A percentile compares a stretch with the other conserved stretches of the same genome.
Conservation (phyloP, 2,329 filamentous ascomycete species). For the Ophiostoma fasciatum region DNA sequence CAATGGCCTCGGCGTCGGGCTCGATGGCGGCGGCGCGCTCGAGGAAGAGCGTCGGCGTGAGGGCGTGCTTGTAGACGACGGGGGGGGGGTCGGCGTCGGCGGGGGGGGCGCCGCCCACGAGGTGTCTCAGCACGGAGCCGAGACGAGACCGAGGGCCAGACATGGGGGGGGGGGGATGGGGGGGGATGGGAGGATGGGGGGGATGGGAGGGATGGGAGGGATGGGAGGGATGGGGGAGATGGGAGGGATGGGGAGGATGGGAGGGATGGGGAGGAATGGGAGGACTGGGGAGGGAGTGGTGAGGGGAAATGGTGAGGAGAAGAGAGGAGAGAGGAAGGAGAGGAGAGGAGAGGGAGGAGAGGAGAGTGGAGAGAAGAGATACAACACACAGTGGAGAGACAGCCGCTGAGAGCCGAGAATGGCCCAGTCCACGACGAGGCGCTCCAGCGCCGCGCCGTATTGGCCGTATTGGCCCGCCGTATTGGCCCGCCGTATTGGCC, state of each 20-base stretch:
- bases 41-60: slow-evolving; percentile 73
- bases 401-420: background rate
- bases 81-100: slow-evolving; percentile 4
- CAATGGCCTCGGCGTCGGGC: slow-evolving; percentile 69
- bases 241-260: no score
- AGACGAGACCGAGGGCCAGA: slow-evolving; percentile 49
- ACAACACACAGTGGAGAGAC: background rate
- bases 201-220: background rate
- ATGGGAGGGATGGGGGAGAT: background rate
- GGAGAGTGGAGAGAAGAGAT: background rate
- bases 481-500: no score
- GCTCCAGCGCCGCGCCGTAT: no score
- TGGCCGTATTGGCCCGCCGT: no score
- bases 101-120: slow-evolving; percentile 23
- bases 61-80: slow-evolving; percentile 48
- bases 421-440: no score
- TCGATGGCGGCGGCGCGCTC: slow-evolving; percentile 79
- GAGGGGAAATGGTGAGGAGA: no score
- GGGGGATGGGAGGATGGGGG: background rate
- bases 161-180: slow-evolving; percentile 27
- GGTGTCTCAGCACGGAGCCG: slow-evolving; percentile 38
- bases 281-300: no score
- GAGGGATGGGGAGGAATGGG: no score
- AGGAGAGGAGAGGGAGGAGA: background rate
- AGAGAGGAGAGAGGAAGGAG: background rate